Evolutionary conservation across 2,329 filamentous ascomycete genomes (phyloP).

Genomic region (Neofusicoccum kwambonambiense): DNA sequence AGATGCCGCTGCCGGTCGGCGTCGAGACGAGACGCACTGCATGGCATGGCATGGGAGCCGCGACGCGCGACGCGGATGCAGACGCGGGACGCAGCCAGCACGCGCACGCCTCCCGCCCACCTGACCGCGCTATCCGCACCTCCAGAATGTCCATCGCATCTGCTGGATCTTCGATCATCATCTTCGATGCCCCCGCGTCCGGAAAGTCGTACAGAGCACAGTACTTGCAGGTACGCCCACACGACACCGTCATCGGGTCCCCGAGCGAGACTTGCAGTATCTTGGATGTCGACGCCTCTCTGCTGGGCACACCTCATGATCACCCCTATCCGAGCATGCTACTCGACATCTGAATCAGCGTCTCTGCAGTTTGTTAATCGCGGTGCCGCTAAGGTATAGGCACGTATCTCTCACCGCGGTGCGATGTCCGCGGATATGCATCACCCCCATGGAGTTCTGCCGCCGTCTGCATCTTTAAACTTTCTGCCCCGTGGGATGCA

Average conservation of each 20-base stretch:
- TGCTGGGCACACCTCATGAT: slow-evolving; percentile 1
- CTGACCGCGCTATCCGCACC: not conserved
- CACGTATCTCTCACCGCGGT: not conserved
- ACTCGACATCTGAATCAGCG: not conserved
- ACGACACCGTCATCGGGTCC: not conserved
- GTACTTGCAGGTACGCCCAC: not conserved
- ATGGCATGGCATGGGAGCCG: not conserved
- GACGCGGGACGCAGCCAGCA: not conserved
- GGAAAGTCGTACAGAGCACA: not conserved
- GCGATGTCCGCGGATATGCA: not conserved
- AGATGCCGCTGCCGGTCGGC: not conserved
- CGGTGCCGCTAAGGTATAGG: not conserved
- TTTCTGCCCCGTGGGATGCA: not conserved
- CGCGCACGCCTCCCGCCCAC: not conserved
- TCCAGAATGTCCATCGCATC: not conserved
- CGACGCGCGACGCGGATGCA: not conserved
- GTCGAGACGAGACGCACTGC: slow-evolving; percentile 1
- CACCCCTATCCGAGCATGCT: not conserved
- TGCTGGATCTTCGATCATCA: not conserved
- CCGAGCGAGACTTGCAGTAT: not conserved
- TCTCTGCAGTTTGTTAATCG: not conserved
- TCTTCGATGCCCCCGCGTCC: not conserved
- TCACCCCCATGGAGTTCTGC: not conserved
- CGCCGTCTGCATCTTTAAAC: not conserved
- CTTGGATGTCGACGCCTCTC: not conserved